A percentile compares a stretch with the other conserved stretches of the same genome.
Evolutionary conservation across 2,329 filamentous ascomycete species (phyloP).

Genomic region (Colletotrichum tropicale): DNA sequence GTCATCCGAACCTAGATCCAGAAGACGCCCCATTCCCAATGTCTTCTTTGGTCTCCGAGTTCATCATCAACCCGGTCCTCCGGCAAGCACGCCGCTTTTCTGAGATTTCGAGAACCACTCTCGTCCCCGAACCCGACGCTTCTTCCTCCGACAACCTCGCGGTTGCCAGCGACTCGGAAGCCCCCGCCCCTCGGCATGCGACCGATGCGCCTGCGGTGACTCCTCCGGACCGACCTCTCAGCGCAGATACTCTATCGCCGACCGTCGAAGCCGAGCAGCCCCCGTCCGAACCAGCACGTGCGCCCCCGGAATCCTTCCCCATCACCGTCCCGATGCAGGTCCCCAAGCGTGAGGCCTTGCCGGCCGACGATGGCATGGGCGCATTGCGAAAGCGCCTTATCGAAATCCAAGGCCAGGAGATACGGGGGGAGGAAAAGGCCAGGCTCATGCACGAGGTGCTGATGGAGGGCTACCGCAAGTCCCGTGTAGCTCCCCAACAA

Average conservation of each 20-base stretch:
- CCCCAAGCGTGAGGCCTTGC: conserved; percentile 44
- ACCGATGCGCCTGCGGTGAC: conserved; percentile 26
- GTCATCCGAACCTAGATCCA: not conserved
- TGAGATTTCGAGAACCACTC: conserved; percentile 46
- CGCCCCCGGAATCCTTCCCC: not conserved
- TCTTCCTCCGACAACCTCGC: conserved; percentile 24
- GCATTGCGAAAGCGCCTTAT: conserved; percentile 70
- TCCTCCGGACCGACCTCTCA: conserved; percentile 32
- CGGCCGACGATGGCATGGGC: conserved; percentile 82
- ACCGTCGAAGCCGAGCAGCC: conserved; percentile 5
- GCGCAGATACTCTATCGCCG: conserved; percentile 37
- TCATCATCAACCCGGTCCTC: conserved; percentile 69
- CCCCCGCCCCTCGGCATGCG: conserved; percentile 22
- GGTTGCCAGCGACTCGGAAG: conserved; percentile 30
- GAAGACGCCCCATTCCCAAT: conserved; percentile 41
- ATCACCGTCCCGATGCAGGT: not conserved
- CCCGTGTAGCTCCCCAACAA: conserved; percentile 23
- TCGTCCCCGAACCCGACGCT: conserved; percentile 38
- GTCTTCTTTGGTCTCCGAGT: conserved; percentile 68
- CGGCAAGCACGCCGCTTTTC: conserved; percentile 71
- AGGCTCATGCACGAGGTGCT: conserved; percentile 73
- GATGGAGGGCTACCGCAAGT: conserved; percentile 68
- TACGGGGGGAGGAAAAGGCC: conserved; percentile 69
- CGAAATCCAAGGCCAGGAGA: conserved; percentile 66
- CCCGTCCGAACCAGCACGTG: conserved; percentile 18